Evolutionary conservation across 129 eudicot species (phyloP).

Genomic region (Mikania micrantha): DNA sequence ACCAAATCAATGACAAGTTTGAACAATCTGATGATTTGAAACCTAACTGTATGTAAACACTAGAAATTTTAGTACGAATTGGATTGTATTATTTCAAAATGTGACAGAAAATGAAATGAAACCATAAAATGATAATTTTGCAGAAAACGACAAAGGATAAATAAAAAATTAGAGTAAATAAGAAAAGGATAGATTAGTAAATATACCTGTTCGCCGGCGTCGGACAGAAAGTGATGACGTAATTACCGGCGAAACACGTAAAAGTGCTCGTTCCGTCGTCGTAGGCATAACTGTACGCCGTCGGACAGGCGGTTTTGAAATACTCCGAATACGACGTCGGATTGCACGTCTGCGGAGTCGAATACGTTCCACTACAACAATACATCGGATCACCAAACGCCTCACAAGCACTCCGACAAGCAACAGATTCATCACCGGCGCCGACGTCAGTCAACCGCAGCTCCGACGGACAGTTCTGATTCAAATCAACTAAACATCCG

Average conservation of each 20-base stretch:
- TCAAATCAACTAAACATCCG: slow-evolving; percentile 58
- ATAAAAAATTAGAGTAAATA: no score
- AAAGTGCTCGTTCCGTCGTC: slow-evolving; percentile 80
- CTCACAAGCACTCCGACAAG: slow-evolving; percentile 78
- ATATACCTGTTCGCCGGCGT: slow-evolving; percentile 31
- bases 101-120: slow-evolving; percentile 17
- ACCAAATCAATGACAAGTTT: no score
- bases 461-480: slow-evolving; percentile 55
- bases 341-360: slow-evolving; percentile 66
- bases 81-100: no score
- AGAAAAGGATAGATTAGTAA: slow-evolving; percentile 4
- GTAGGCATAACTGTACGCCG: slow-evolving; percentile 78
- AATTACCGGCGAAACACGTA: slow-evolving; percentile 58
- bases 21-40: no score
- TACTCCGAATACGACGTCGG: slow-evolving; percentile 59
- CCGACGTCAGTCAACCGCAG: slow-evolving; percentile 23
- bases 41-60: no score
- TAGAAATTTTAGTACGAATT: no score
- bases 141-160: background rate
- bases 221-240: slow-evolving; percentile 64
- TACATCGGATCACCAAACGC: slow-evolving; percentile 59
- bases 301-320: slow-evolving; percentile 74
- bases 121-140: slow-evolving; percentile 1
- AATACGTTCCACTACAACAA: slow-evolving; percentile 70
- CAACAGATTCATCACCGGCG: slow-evolving; percentile 34